Evolutionary conservation across 2,329 filamentous ascomycete genomes (phyloP).

Genomic region (Cladosporium phlei): DNA sequence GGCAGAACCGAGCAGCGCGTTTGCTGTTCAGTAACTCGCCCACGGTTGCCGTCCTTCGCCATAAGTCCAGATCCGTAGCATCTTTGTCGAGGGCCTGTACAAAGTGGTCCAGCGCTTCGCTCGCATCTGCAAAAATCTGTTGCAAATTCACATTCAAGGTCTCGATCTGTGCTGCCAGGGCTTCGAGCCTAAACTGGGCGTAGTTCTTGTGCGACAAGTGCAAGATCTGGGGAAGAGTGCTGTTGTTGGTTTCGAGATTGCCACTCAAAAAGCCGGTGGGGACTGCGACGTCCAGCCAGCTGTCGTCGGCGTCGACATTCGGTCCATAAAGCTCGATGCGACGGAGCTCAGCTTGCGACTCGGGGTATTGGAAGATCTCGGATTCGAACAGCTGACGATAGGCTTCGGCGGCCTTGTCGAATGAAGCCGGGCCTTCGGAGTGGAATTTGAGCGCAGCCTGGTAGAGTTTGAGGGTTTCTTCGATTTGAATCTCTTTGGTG

Average conservation of each 20-base stretch:
- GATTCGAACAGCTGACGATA: constrained; percentile 83
- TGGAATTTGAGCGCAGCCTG: constrained; percentile 88
- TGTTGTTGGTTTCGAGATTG: constrained; percentile 68
- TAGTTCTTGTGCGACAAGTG: constrained; percentile 95
- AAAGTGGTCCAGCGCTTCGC: constrained; percentile 50
- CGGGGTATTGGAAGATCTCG: constrained; percentile 89
- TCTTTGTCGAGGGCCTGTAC: constrained; percentile 61
- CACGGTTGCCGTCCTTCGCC: constrained; percentile 57
- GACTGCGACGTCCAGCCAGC: constrained; percentile 26
- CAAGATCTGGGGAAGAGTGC: constrained; percentile 79
- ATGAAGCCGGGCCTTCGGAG: constrained; percentile 73
- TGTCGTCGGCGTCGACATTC: constrained; percentile 37
- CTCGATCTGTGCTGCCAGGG: constrained; percentile 25
- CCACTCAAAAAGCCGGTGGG: constrained; percentile 35
- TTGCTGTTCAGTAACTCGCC: constrained; percentile 54
- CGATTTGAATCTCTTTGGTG: constrained; percentile 93
- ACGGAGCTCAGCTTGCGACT: constrained; percentile 79
- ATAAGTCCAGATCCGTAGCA: constrained; percentile 60
- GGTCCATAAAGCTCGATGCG: constrained; percentile 56
- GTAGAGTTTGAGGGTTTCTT: constrained; percentile 92
- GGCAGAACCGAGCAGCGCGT: constrained; percentile 56
- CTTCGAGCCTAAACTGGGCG: constrained; percentile 84
- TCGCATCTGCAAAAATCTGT: constrained; percentile 32
- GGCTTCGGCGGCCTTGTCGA: constrained; percentile 70
- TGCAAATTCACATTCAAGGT: constrained; percentile 23